Conservation (phyloP, 306 rosid species). For the Pueraria montana region DNA sequence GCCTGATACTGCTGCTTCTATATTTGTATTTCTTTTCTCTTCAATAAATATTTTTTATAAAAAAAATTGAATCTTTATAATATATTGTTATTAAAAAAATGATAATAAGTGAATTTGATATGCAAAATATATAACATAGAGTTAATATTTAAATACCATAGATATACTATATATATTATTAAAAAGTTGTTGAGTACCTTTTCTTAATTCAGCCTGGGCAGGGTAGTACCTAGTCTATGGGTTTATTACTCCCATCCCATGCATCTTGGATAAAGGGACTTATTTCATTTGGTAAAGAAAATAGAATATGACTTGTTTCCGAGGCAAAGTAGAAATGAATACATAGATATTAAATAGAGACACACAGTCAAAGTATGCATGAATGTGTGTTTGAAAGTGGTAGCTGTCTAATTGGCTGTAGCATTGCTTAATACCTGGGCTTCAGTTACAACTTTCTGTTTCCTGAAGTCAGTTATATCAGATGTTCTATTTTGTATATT, state of each 20-base stretch:
- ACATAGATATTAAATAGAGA: constrained; percentile 32
- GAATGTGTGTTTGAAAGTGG: constrained; percentile 46
- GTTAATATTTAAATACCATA: constrained; percentile 1
- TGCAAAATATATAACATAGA: constrained; percentile 26
- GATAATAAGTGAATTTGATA: neutral
- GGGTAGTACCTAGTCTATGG: constrained; percentile 27
- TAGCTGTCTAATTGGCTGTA: constrained; percentile 41
- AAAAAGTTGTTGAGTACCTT: constrained; percentile 10
- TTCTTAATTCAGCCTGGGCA: constrained; percentile 22
- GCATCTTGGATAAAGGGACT: constrained; percentile 18
- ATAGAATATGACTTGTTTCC: constrained; percentile 12
- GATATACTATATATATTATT: neutral
- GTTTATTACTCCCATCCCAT: neutral
- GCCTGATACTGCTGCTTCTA: constrained; percentile 26
- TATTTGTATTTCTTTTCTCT: constrained; percentile 24
- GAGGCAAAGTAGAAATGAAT: constrained; percentile 16
- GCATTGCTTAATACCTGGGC: constrained; percentile 46
- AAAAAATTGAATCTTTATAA: neutral
- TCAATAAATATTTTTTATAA: neutral
- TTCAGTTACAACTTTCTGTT: constrained; percentile 57
- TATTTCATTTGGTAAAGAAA: constrained; percentile 36
- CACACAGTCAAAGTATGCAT: constrained; percentile 5
- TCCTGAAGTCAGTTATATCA: constrained; percentile 74
- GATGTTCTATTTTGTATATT: constrained; percentile 82
- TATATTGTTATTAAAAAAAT: neutral